These are phyloP conservation scores for Phaeomoniella chlamydospora DNA, from an alignment of 2,329 filamentous ascomycete species.

Conservation along the genomic window DNA sequence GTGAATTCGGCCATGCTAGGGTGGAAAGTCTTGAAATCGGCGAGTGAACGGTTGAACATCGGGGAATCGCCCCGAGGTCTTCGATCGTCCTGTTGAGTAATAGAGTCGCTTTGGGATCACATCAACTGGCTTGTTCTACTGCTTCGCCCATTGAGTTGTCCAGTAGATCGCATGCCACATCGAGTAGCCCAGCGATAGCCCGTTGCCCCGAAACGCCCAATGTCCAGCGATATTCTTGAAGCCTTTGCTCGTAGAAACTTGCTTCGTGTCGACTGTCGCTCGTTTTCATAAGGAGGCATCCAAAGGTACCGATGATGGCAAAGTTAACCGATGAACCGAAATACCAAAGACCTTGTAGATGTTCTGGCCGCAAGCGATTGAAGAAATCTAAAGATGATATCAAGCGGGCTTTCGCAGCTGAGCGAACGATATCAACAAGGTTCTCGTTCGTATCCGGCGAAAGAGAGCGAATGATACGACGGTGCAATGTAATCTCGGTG, in stretches of 20 bases:
- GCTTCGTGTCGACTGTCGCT: constrained; percentile 77
- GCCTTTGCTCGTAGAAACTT: constrained; percentile 74
- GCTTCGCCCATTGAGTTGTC: no score
- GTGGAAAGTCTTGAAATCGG: no score
- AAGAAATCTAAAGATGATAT: constrained; percentile 97
- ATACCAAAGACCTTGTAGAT: constrained; percentile 78
- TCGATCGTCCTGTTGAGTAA: no score
- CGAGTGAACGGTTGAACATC: no score
- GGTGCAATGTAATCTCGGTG: constrained; percentile 29
- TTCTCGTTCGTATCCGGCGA: constrained; percentile 51
- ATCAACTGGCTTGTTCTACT: no score
- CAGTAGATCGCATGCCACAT: background rate
- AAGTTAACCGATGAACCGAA: constrained; percentile 51
- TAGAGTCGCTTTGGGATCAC: no score
- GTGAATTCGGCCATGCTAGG: no score
- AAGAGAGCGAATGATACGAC: constrained; percentile 20
- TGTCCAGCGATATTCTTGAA: constrained; percentile 91
- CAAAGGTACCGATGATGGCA: constrained; percentile 87
- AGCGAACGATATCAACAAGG: constrained; percentile 85
- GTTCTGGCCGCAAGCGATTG: constrained; percentile 73
- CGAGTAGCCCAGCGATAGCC: background rate
- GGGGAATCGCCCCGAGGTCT: no score
- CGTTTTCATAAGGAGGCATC: constrained; percentile 18
- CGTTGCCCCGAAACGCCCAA: constrained; percentile 59
- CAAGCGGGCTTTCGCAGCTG: constrained; percentile 80